phyloP scores from a whole-genome alignment of 192 early-diverging fungal species.

The Allomyces macrogynus region DNA sequence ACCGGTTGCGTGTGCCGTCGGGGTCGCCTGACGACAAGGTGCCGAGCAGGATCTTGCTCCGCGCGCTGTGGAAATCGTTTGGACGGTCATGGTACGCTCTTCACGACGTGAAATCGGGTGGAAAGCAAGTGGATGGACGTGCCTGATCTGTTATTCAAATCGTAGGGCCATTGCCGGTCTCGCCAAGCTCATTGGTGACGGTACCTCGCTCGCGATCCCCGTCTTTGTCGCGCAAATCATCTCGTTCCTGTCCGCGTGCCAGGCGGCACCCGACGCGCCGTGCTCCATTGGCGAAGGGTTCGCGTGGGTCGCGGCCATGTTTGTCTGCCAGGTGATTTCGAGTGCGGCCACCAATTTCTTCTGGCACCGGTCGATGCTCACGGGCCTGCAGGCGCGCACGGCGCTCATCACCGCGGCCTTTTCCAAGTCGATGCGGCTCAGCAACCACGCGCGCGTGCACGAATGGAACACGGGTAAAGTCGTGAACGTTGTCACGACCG shows the following conservation, averaged over 20 bases:
- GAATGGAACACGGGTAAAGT: conserved; percentile 1
- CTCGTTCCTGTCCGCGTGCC: neutral
- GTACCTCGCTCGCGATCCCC: neutral
- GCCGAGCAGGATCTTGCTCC: neutral
- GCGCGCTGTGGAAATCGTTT: neutral
- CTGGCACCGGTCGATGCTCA: neutral
- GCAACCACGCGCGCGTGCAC: neutral
- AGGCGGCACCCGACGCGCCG: neutral
- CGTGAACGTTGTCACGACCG: conserved; percentile 1
- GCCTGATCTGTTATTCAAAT: too few species aligned
- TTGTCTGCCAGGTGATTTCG: neutral
- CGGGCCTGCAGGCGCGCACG: neutral
- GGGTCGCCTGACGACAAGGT: neutral
- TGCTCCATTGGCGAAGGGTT: neutral
- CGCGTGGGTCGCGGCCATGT: neutral
- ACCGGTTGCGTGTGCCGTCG: neutral
- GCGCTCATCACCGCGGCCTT: neutral
- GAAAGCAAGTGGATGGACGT: neutral
- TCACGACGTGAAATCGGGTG: neutral
- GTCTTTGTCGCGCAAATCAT: neutral
- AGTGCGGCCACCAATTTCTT: neutral
- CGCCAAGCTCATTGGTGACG: neutral
- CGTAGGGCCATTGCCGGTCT: neutral
- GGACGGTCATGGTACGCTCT: neutral
- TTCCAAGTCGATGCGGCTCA: neutral